A percentile compares a stretch with the other conserved stretches of the same genome.
phyloP scores from a whole-genome alignment of 305 asterid genomes.

The Andrographis paniculata region DNA sequence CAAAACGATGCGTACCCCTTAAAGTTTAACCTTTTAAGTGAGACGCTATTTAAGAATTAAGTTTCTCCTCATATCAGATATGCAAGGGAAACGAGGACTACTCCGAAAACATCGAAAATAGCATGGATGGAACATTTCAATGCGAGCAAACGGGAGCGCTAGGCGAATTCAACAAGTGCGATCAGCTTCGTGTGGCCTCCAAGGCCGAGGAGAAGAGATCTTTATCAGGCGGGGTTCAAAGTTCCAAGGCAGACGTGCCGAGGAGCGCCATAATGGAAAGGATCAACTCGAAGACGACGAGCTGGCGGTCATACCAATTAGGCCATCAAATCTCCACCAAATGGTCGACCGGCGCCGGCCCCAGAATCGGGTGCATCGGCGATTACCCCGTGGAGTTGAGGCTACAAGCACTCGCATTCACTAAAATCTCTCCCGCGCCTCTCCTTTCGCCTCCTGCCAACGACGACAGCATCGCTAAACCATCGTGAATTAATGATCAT shows the following conservation, averaged over 20 bases:
- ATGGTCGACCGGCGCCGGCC: constrained; percentile 67
- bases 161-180: no score
- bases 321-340: constrained; percentile 39
- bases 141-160: no score
- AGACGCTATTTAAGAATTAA: no score
- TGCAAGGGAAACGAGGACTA: constrained; percentile 18
- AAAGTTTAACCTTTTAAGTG: no score
- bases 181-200: no score
- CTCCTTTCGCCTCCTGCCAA: not conserved
- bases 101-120: not conserved
- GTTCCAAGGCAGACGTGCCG: not conserved
- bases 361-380: constrained; percentile 47
- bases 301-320: constrained; percentile 41
- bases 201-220: no score
- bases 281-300: constrained; percentile 49
- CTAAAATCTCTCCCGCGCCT: constrained; percentile 38
- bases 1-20: no score
- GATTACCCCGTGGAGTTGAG: constrained; percentile 57
- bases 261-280: constrained; percentile 12
- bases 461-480: no score
- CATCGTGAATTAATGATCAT: no score
- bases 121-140: no score
- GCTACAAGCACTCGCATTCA: constrained; percentile 55
- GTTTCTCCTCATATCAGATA: constrained; percentile 21
- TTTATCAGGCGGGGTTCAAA: not conserved